Percentiles rank a stretch among this genome's conserved stretches.
These are phyloP conservation scores for Fusarium hostae DNA, from an alignment of 2,329 filamentous ascomycete species.

Conservation along the genomic window DNA sequence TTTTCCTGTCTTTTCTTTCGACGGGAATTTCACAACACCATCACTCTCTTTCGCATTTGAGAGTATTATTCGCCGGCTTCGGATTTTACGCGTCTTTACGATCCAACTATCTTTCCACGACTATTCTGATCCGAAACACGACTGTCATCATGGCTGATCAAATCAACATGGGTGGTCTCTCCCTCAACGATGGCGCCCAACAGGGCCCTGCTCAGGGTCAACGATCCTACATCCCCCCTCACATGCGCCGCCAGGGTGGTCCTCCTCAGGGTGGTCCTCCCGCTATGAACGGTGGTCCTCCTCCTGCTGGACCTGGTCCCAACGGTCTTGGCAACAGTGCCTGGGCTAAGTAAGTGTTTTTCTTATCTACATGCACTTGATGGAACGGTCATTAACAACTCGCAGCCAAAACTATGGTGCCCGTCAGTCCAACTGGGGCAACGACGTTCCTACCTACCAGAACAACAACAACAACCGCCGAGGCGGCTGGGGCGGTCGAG, in stretches of 20 bases:
- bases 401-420: conserved; percentile 47
- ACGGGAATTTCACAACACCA: conserved; percentile 44
- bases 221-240: conserved; percentile 86
- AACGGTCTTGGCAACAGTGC: conserved; percentile 71
- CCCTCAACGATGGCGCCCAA: conserved; percentile 61
- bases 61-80: conserved; percentile 39
- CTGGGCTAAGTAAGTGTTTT: conserved; percentile 68
- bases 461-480: conserved; percentile 48
- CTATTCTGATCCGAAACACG: conserved; percentile 38
- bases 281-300: conserved; percentile 28
- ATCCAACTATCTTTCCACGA: conserved; percentile 32
- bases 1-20: conserved; percentile 48
- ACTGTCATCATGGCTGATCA: conserved; percentile 78
- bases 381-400: conserved; percentile 31
- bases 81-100: conserved; percentile 37
- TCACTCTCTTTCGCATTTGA: conserved; percentile 44
- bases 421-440: conserved; percentile 51
- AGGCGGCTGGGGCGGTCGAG: conserved; percentile 51
- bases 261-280: conserved; percentile 43
- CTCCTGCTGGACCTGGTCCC: conserved; percentile 41
- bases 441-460: conserved; percentile 45
- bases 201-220: conserved; percentile 44
- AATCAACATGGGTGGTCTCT: conserved; percentile 83
- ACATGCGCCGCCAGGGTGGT: conserved; percentile 68
- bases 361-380: not conserved